Evolutionary conservation across 495 filamentous ascomycete species (phyloP), one percentile per base, ranked within the genome.

Genomic region (Neurospora sp.): DNA sequence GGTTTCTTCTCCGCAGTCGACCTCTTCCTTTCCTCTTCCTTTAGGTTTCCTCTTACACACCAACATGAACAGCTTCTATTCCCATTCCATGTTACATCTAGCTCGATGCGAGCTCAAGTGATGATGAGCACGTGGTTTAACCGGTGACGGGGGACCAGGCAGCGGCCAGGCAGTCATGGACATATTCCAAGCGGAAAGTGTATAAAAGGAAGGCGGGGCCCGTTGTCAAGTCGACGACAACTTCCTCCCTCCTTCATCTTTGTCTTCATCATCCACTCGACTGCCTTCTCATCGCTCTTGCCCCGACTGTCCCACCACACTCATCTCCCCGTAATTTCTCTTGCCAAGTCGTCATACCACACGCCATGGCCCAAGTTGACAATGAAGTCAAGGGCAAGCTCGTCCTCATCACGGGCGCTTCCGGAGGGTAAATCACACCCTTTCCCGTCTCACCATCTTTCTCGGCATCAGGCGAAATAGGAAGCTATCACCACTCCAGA

Each of bases 341-440:
- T 66, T 7, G 54, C 54, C 23, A 35, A 31, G 27, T 20, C 39
- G 40, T 38, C 10, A 18, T 16, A 40, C 39, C 23, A 38, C 37
- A 20, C 37, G 23, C 72, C 66, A 81, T 81, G 79, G 31, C 77
- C 2, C 69, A 44, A 59, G 71, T 82, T 35, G 79, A 87, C 74
- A 90, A 90, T 76, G 83, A 86, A 40, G 83, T 90, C 71, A 80
- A 77, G 23, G 89, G 88, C 74, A 86, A 87, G 62, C 82, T 91
- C 20, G 89, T 88, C 73, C 85, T 91, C 6, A 85, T 91, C 74
- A 91, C 89, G 4, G 89, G 89, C 27, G 89, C 89, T 74, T 90
- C 89, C 39, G 89, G 89, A 79, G 89, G 89, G 89, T 90, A 85
- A 75, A 81, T 73, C 39, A 23, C 31, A n/a, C 31, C 31, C 40